Evolutionary conservation across 2,329 filamentous ascomycete species (phyloP).

Genomic region (Alternaria triticina): DNA sequence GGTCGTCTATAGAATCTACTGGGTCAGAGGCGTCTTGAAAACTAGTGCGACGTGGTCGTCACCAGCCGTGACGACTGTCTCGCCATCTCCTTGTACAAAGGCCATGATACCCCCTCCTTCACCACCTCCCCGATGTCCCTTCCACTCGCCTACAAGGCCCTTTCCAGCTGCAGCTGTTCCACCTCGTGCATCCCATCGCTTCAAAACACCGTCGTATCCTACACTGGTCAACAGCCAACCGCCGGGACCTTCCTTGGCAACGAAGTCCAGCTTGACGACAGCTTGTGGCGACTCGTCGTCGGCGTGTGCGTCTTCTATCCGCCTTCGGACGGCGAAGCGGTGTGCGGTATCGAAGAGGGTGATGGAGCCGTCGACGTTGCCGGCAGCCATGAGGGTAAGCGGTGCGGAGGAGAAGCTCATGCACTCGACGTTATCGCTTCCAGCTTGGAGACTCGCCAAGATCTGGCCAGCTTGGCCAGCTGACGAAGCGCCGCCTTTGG

Average conservation of each 20-base stretch:
- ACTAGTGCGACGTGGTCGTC: conserved; percentile 67
- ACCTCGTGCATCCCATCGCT: conserved; percentile 82
- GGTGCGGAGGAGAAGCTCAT: conserved; percentile 68
- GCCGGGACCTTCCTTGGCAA: conserved; percentile 56
- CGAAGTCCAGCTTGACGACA: conserved; percentile 92
- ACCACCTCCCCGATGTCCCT: conserved; percentile 81
- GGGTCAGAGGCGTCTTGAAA: conserved; percentile 31
- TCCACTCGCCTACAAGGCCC: conserved; percentile 85
- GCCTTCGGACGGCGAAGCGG: conserved; percentile 82
- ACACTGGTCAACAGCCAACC: conserved; percentile 82
- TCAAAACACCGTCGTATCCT: conserved; percentile 90
- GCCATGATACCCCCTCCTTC: conserved; percentile 88
- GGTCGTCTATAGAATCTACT: neutral
- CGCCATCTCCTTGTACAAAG: conserved; percentile 82
- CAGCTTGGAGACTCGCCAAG: conserved; percentile 81
- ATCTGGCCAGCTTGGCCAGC: conserved; percentile 70
- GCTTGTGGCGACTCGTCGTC: conserved; percentile 74
- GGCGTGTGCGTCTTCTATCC: conserved; percentile 82
- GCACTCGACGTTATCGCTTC: conserved; percentile 81
- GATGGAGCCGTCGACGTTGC: conserved; percentile 72
- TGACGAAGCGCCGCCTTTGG: conserved; percentile 45
- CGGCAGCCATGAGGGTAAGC: conserved; percentile 66
- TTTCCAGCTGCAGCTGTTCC: conserved; percentile 70
- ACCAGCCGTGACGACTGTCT: conserved; percentile 83
- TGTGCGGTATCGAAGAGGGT: conserved; percentile 86